phyloP scores from a whole-genome alignment of 345 rosid species.

The Eucalyptus lansdowneana region DNA sequence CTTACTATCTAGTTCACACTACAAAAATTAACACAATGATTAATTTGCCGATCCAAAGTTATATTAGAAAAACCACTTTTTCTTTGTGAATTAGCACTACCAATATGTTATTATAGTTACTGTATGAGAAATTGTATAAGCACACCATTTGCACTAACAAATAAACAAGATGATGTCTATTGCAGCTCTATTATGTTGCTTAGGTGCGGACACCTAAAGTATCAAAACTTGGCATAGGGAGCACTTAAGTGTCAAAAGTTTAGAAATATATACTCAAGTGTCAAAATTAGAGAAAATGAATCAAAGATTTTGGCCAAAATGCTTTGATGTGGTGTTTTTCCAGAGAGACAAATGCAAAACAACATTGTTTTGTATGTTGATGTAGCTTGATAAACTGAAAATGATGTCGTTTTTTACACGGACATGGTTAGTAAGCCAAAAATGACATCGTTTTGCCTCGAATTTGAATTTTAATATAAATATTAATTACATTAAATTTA shows the following conservation, averaged over 20 bases:
- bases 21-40: neutral
- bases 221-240: rapidly evolving
- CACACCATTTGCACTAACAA: neutral
- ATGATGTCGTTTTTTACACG: rapidly evolving
- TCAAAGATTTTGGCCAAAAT: too few relatives aligned
- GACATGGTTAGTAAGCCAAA: too few relatives aligned
- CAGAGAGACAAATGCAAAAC: rapidly evolving
- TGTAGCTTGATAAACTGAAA: rapidly evolving
- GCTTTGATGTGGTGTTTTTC: too few relatives aligned
- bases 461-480: too few relatives aligned
- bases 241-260: rapidly evolving
- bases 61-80: neutral
- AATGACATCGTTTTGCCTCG: rapidly evolving
- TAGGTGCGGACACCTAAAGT: rapidly evolving
- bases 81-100: neutral
- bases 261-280: too few relatives aligned
- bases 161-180: neutral
- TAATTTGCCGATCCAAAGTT: neutral
- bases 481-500: too few relatives aligned
- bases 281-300: too few relatives aligned
- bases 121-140: neutral
- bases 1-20: neutral
- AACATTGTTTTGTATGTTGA: rapidly evolving
- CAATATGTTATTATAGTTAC: neutral
- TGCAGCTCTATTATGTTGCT: too few relatives aligned